These are phyloP conservation scores for Phytophthora multivora DNA, from an alignment of 352 stramenopile species.

Conservation along the genomic window DNA sequence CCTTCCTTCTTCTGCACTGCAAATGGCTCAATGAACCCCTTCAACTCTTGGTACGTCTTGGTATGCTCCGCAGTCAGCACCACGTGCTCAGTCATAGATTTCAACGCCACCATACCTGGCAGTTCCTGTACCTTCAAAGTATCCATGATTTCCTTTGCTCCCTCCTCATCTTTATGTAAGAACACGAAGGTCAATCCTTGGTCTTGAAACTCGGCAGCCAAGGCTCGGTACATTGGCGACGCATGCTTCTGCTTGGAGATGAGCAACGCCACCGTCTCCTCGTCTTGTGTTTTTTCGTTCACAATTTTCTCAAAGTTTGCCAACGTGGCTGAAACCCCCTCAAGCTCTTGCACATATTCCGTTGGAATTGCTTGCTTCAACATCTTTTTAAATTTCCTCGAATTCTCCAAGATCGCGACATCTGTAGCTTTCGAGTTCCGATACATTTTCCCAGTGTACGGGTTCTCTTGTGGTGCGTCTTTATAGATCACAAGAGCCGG, in stretches of 20 bases:
- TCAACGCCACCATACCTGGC: constrained; percentile 54
- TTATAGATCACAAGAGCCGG: constrained; percentile 68
- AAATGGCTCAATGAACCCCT: constrained; percentile 61
- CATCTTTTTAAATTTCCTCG: constrained; percentile 61
- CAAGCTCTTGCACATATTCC: constrained; percentile 52
- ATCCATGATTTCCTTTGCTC: constrained; percentile 35
- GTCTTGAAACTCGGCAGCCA: constrained; percentile 63
- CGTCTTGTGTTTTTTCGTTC: constrained; percentile 7
- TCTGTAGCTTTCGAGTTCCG: constrained; percentile 46
- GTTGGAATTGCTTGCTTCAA: constrained; percentile 65
- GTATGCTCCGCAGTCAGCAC: constrained; percentile 46
- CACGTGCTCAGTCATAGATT: constrained; percentile 38
- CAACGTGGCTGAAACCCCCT: constrained; percentile 13
- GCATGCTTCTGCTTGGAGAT: constrained; percentile 69
- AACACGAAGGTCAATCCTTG: constrained; percentile 62
- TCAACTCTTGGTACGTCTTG: constrained; percentile 61
- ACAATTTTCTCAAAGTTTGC: constrained; percentile 33
- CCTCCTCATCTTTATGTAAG: constrained; percentile 40
- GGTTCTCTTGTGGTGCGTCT: constrained; percentile 69
- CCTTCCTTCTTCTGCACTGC: constrained; percentile 21
- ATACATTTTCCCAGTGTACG: constrained; percentile 74
- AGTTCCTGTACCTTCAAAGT: constrained; percentile 43
- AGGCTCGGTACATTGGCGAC: constrained; percentile 60
- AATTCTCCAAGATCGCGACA: constrained; percentile 43
- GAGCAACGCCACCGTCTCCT: constrained; percentile 48